Base-by-base conservation (phyloP, 2,329 filamentous ascomycete genomes). In the Phaeosphaeria sp. region DNA sequence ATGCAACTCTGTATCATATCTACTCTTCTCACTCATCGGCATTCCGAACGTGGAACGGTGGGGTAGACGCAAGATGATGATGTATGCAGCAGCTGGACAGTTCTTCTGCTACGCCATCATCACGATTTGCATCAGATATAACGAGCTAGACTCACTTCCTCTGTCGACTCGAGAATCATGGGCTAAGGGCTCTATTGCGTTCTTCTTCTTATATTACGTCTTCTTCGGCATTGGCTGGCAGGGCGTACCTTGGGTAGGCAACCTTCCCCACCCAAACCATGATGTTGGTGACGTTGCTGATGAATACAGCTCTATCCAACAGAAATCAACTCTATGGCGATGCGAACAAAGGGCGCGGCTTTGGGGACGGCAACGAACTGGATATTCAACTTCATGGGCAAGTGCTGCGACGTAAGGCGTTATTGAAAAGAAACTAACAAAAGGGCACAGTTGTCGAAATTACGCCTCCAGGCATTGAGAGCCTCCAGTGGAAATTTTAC, bases 21-120 rank as follows among this genome's bases (percentile, higher is more conserved):
- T 84, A 1, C 66, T 84, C 25, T 83, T 82, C 66, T 79, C 79
- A 0, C 68, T 78, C 11, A 78, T 83, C 36, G 80, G 77, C 1
- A 81, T 84, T 13, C 76, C 78, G 0, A 78, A 81, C 51, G 79
- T 85, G 25, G 83, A 85, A 60, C 72, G 78, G 66, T 82, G 82
- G 61, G 86, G 86, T 18, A 81, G 86, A 5, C 78, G 86, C 8
- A 86, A 86, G 67, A 78, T 88, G 71, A 85, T 88, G 81, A 81
- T 88, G 69, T 86, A 82, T 66, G 81, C 83, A 1, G 81, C 83
- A 0, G 76, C 79, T 1, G 83, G 83, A 1, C 84, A 86, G 71
- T 80, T 77, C 55, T 74, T 84, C 50, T 85, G 81, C 61, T 86
- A 83, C 58, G 59, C 81, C 6, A 73, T 83, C 60, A 84, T 86